phyloP scores from a whole-genome alignment of 2,329 filamentous ascomycete species.

The Verticillium dahliae region DNA sequence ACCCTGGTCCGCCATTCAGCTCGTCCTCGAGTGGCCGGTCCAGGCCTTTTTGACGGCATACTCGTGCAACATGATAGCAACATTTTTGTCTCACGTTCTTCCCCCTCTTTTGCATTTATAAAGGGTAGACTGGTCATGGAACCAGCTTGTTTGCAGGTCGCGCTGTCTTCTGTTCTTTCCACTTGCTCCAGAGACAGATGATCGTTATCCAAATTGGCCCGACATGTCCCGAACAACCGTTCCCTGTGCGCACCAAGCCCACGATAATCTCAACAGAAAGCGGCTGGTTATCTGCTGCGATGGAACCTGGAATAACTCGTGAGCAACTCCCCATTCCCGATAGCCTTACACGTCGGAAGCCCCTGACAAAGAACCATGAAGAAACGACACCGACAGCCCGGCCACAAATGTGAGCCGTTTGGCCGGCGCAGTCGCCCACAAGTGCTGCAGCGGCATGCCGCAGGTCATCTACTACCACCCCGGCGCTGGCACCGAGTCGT shows the following conservation, averaged over 20 bases:
- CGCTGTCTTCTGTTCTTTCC: neutral
- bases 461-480: conserved; percentile 30
- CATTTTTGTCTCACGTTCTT: too few relatives aligned
- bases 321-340: neutral
- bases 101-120: too few relatives aligned
- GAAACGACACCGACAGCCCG: conserved; percentile 17
- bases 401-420: conserved; percentile 26
- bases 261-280: conserved; percentile 9
- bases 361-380: neutral
- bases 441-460: conserved; percentile 19
- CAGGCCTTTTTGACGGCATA: neutral
- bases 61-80: too few relatives aligned
- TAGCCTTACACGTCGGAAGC: neutral
- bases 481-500: conserved; percentile 22
- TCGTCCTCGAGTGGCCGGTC: neutral
- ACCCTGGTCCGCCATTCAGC: neutral
- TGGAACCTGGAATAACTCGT: conserved; percentile 25
- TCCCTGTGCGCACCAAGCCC: conserved; percentile 6
- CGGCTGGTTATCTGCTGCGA: conserved; percentile 26
- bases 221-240: neutral
- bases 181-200: too few relatives aligned
- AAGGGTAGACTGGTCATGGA: neutral
- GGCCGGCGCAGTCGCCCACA: conserved; percentile 20
- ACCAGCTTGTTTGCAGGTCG: neutral
- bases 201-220: neutral